Evolutionary conservation across 768 basidiomycete species (phyloP).

Genomic region (Auricularia cornea): DNA sequence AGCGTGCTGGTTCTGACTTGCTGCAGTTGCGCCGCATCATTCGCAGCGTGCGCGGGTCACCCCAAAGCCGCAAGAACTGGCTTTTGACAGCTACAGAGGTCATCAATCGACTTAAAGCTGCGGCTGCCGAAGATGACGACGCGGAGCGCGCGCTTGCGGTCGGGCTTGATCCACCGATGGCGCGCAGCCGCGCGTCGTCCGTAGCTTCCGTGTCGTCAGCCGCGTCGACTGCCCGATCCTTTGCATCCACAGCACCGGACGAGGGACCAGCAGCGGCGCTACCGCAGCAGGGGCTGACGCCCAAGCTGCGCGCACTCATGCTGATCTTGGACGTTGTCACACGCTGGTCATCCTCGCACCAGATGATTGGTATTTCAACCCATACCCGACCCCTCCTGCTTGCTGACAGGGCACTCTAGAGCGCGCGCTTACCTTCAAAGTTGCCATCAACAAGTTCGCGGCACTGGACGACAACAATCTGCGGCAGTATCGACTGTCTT

Average conservation of each 20-base stretch:
- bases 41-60: conserved; percentile 2
- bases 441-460: conserved; percentile 12
- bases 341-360: conserved; percentile 2
- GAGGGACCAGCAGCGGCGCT: too few species aligned
- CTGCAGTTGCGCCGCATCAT: conserved; percentile 8
- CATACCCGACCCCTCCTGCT: too few species aligned
- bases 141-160: too few species aligned
- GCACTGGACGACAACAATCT: conserved; percentile 13
- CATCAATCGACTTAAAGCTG: too few species aligned
- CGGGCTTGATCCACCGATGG: too few species aligned
- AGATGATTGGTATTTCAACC: conserved; percentile 1
- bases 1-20: not conserved
- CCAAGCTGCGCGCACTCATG: conserved; percentile 11
- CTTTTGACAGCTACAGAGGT: too few species aligned
- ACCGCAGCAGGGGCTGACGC: too few species aligned
- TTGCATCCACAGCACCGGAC: too few species aligned
- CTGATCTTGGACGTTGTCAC: conserved; percentile 11
- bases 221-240: too few species aligned
- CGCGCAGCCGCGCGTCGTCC: too few species aligned
- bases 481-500: conserved; percentile 8
- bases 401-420: conserved; percentile 9
- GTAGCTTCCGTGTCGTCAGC: too few species aligned
- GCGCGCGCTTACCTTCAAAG: conserved; percentile 16
- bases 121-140: too few species aligned
- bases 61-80: conserved; percentile 4